These are phyloP conservation scores for Corymbia calophylla DNA, from an alignment of 441 rosid genomes.

Conservation along the genomic window DNA sequence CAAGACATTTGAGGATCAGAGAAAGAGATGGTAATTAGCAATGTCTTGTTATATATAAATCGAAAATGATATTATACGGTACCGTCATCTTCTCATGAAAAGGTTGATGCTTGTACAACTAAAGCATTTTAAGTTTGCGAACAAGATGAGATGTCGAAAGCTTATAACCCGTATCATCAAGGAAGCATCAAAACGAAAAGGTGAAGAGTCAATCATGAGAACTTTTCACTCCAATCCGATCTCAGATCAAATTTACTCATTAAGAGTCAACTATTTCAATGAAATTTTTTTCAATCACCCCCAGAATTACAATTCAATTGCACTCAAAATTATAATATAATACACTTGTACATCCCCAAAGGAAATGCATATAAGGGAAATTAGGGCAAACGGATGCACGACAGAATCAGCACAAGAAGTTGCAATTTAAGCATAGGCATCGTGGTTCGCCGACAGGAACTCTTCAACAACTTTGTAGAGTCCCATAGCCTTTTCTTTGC, in stretches of 20 bases:
- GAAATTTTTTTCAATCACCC: neutral
- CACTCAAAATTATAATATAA: neutral
- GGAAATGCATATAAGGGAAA: neutral
- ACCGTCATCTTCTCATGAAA: too few species aligned
- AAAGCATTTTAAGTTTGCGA: too few species aligned
- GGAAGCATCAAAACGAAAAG: neutral
- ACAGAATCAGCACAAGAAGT: neutral
- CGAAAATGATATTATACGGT: too few species aligned
- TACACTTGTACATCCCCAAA: neutral
- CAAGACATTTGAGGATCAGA: too few species aligned
- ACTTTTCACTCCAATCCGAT: neutral
- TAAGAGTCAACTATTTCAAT: fast-evolving
- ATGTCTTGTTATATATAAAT: too few species aligned
- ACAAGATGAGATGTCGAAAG: too few species aligned
- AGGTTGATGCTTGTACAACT: too few species aligned
- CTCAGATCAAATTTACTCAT: neutral
- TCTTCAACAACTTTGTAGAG: neutral
- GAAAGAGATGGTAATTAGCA: too few species aligned
- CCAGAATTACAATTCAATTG: neutral
- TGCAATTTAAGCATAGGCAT: neutral
- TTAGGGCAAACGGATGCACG: neutral
- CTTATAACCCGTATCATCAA: neutral
- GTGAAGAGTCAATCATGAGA: neutral
- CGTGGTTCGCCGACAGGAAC: neutral
- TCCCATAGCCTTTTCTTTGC: neutral